phyloP scores from a whole-genome alignment of 495 filamentous ascomycete genomes.

The Extremus antarcticus region DNA sequence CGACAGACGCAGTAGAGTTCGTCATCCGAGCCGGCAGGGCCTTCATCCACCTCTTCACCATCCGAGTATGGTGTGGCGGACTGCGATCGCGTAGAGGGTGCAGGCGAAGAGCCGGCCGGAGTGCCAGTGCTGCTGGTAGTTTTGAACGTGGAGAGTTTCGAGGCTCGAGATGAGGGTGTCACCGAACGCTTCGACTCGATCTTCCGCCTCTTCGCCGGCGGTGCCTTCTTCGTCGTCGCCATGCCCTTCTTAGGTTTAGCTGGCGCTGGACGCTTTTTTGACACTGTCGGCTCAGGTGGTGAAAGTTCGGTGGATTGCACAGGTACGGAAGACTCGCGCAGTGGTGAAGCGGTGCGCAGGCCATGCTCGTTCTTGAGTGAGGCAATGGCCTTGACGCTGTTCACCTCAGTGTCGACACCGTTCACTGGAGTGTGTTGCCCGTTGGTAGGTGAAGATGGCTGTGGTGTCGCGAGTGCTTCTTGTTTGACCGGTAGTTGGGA shows the following conservation, averaged over 20 bases:
- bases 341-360: constrained; percentile 21
- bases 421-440: constrained; percentile 6
- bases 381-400: constrained; percentile 27
- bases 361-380: constrained; percentile 28
- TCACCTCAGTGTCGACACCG: constrained; percentile 9
- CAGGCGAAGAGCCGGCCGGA: constrained; percentile 33
- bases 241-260: constrained; percentile 43
- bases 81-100: constrained; percentile 29
- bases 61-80: constrained; percentile 27
- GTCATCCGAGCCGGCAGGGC: constrained; percentile 35
- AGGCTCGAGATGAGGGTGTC: constrained; percentile 38
- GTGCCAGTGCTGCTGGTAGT: constrained; percentile 33
- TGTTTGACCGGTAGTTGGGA: constrained; percentile 27
- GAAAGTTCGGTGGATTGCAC: constrained; percentile 20
- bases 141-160: constrained; percentile 38
- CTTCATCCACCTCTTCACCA: constrained; percentile 32
- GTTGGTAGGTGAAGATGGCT: constrained; percentile 23
- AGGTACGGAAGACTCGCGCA: constrained; percentile 18
- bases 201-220: constrained; percentile 48
- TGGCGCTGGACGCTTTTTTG: constrained; percentile 29
- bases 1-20: constrained; percentile 61
- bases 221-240: constrained; percentile 39
- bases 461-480: constrained; percentile 26
- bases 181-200: constrained; percentile 34
- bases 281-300: constrained; percentile 7